These are phyloP conservation scores for Arachis monticola DNA, from an alignment of 331 rosid genomes.

Conservation along the genomic window DNA sequence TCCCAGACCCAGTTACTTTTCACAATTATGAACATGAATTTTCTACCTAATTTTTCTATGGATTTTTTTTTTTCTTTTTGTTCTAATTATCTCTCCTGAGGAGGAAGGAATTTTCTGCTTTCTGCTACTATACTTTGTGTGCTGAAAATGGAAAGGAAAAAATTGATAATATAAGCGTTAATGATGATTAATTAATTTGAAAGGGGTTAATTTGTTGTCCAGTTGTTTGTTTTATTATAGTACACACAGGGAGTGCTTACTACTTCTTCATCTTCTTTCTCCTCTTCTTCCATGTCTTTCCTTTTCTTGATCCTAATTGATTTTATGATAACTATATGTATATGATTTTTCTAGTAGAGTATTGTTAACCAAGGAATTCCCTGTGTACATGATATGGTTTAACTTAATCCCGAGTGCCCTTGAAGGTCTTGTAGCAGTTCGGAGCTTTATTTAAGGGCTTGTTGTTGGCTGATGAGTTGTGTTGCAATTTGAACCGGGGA, in stretches of 20 bases:
- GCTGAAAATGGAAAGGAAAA: slow-evolving; percentile 30
- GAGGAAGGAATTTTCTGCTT: not conserved
- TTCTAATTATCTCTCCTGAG: not conserved
- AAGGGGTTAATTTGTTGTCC: slow-evolving; percentile 10
- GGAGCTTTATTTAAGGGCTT: no score
- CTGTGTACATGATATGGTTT: not conserved
- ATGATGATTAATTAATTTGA: slow-evolving; percentile 8
- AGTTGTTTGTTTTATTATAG: not conserved
- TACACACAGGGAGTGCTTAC: not conserved
- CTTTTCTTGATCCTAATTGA: slow-evolving; percentile 14
- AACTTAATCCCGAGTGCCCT: slow-evolving; percentile 10
- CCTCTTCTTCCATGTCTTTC: not conserved
- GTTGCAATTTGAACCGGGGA: no score
- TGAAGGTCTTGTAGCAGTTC: slow-evolving; percentile 17
- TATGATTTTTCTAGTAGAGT: slow-evolving; percentile 27
- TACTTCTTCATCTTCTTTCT: not conserved
- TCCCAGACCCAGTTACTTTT: not conserved
- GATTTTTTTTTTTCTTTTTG: slow-evolving; percentile 1
- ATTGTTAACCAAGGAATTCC: slow-evolving; percentile 27
- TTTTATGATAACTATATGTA: slow-evolving; percentile 21
- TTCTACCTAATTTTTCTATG: not conserved
- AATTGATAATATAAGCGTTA: not conserved
- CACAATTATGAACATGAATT: not conserved
- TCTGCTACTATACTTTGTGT: not conserved
- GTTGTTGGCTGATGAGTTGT: not conserved